Conservation (phyloP, 345 rosid genomes). For the Murraya paniculata region DNA sequence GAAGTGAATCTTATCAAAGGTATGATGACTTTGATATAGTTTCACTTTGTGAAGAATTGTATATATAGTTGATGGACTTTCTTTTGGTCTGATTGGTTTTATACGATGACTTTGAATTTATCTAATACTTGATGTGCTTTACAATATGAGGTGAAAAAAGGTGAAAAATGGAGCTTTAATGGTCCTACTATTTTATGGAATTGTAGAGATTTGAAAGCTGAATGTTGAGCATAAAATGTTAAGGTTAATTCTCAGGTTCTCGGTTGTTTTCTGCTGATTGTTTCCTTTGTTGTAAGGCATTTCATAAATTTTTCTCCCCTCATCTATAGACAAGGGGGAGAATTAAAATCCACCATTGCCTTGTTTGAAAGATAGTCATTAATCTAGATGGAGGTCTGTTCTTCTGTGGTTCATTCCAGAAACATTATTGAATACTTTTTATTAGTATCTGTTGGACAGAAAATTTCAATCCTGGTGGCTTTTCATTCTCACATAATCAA, state of each 20-base stretch:
- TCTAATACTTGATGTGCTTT: constrained; percentile 6
- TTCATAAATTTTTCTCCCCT: neutral
- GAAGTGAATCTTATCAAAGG: constrained; percentile 47
- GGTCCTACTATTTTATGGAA: neutral
- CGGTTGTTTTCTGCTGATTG: neutral
- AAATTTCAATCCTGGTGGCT: neutral
- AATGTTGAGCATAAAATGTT: neutral
- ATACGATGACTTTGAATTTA: neutral
- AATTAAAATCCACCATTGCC: neutral
- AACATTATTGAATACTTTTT: neutral
- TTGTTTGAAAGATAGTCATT: neutral
- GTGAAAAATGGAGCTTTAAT: neutral
- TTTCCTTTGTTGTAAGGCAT: neutral
- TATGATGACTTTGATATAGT: constrained; percentile 13
- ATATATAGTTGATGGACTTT: neutral
- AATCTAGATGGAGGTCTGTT: neutral
- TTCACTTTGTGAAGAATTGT: no score
- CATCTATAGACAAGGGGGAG: neutral
- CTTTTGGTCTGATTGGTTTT: neutral
- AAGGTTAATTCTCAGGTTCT: neutral
- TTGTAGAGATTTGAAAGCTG: neutral
- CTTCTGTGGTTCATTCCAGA: constrained; percentile 7
- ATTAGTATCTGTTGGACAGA: neutral
- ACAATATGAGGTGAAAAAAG: neutral
- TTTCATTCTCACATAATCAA: constrained; percentile 11